Base-by-base conservation (phyloP, 2,329 filamentous ascomycete species). In the Penicillium sp. region DNA sequence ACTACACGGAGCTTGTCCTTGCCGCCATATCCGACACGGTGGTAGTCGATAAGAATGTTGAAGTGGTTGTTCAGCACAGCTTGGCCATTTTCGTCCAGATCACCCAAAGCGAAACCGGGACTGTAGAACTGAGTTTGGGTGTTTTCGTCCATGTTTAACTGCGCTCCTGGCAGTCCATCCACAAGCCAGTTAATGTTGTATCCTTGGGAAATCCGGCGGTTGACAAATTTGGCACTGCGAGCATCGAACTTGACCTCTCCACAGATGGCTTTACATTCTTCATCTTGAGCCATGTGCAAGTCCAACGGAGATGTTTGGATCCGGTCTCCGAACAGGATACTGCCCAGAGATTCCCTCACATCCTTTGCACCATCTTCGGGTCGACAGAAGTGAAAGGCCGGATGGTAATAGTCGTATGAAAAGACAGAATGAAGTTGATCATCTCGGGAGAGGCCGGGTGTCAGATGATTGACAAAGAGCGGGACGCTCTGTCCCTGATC, bases 251-350 rank as follows among this genome's bases (percentile, higher is more conserved):
- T 89, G 42, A 83, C 82, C 43, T 84, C 81, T 27, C 82, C 78
- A 75, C 95, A 99, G 3, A 96, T 81, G 16, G 83, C 76, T 74
- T 93, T 95, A 80, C 95, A 99, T 0, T 88, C 88, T 75, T 97
- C 90, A 72, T 99, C 95, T 61, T 86, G 80, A 54, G 79, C 86
- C 93, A 99, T 97, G 65, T 86, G 85, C 59, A 98, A 81, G 71
- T 96, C 87, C 71, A 96, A 96, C 0, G 93, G 91, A 35, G 93
- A 98, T n/a, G 92, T 96, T 79, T 92, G 92, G 78, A 99, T 99
- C 55, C 95, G 87, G 78, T 99, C 95, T 65, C 95, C 95, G 68
- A 99, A 99, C 51, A 99, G 78, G 72, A 99, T 99, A 81, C 93
- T 97, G 25, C 95, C 95, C 62, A 99, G 77, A 63, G 91, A 95